phyloP scores from a whole-genome alignment of 2,329 filamentous ascomycete genomes.

The Aureobasidium pullulans region DNA sequence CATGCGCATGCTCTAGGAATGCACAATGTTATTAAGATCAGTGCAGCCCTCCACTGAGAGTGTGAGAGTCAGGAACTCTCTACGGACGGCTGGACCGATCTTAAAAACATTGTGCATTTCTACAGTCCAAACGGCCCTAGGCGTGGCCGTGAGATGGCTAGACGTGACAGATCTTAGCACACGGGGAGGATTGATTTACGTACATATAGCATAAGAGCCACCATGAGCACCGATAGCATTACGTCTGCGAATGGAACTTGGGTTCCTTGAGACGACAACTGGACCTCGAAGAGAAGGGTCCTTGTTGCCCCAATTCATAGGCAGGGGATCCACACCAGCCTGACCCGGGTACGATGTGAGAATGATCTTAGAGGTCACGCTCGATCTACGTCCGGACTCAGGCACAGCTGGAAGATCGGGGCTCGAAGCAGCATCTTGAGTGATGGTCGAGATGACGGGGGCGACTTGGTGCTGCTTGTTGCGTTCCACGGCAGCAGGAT shows the following conservation, averaged over 20 bases:
- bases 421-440: neutral
- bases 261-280: slow-evolving; percentile 73
- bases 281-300: slow-evolving; percentile 73
- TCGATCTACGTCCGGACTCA: slow-evolving; percentile 25
- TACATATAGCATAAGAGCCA: slow-evolving; percentile 88
- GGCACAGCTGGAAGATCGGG: neutral
- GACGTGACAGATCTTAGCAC: too few relatives aligned
- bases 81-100: too few relatives aligned
- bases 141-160: too few relatives aligned
- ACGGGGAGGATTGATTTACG: neutral
- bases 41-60: too few relatives aligned
- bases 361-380: slow-evolving; percentile 52
- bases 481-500: slow-evolving; percentile 17
- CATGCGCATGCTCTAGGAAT: too few relatives aligned
- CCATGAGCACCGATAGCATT: slow-evolving; percentile 61
- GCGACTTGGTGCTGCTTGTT: neutral
- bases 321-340: slow-evolving; percentile 85
- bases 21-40: too few relatives aligned
- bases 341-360: slow-evolving; percentile 87
- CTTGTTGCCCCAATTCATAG: slow-evolving; percentile 76
- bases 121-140: too few relatives aligned
- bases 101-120: too few relatives aligned
- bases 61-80: too few relatives aligned
- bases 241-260: slow-evolving; percentile 62
- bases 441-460: neutral